Percentiles rank a stretch among this genome's conserved stretches.
phyloP scores from a whole-genome alignment of 108 stramenopile genomes.

The Cylindrotheca closterium region DNA sequence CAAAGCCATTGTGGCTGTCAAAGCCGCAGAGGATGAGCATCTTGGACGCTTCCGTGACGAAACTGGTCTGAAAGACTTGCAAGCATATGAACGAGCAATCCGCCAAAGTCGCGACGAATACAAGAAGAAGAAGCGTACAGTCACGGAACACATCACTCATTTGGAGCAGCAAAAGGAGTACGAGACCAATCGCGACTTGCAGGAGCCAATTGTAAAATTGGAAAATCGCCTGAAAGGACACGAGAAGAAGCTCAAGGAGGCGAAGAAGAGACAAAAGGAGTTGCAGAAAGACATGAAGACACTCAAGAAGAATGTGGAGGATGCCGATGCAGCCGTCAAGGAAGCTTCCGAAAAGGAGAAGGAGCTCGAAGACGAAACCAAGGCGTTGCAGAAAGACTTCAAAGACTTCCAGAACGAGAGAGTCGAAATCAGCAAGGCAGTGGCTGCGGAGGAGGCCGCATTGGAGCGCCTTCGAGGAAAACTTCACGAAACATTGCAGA shows the following conservation, averaged over 20 bases:
- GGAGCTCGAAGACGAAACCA: conserved; percentile 61
- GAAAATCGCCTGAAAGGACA: conserved; percentile 51
- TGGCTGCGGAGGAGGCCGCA: conserved; percentile 63
- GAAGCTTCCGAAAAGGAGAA: conserved; percentile 58
- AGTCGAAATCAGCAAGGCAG: conserved; percentile 54
- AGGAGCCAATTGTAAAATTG: conserved; percentile 30
- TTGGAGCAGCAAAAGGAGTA: conserved; percentile 62
- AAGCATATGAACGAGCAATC: conserved; percentile 84
- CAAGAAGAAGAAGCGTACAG: conserved; percentile 59
- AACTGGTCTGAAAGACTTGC: conserved; percentile 80
- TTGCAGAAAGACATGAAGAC: conserved; percentile 48
- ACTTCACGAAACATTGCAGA: conserved; percentile 89
- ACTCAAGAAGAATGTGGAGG: conserved; percentile 50
- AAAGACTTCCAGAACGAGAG: conserved; percentile 67
- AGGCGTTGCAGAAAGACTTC: conserved; percentile 59
- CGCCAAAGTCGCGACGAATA: conserved; percentile 81
- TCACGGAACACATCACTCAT: conserved; percentile 75
- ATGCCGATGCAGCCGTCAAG: conserved; percentile 68
- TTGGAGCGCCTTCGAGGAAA: conserved; percentile 82
- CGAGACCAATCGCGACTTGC: conserved; percentile 50
- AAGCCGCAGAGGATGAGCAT: conserved; percentile 78
- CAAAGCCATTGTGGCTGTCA: conserved; percentile 47
- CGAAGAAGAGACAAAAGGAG: conserved; percentile 42
- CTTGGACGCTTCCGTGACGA: conserved; percentile 74
- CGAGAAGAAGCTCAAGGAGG: conserved; percentile 50